Conservation (phyloP, 192 early-diverging fungal species). For the Umbelopsis ramanniana region DNA sequence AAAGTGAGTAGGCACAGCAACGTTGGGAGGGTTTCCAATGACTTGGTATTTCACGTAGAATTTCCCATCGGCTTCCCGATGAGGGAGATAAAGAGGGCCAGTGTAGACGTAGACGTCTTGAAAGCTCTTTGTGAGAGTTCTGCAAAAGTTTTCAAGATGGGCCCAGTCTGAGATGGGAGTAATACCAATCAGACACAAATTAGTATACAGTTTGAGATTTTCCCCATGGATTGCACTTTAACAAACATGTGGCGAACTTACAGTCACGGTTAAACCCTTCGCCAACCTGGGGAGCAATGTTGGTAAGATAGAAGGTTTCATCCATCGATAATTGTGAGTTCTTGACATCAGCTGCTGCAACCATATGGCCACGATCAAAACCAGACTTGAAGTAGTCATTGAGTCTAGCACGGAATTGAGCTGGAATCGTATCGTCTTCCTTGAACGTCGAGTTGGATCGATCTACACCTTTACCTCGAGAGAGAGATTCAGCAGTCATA, state of each 20-base stretch:
- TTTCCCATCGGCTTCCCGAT: constrained; percentile 70
- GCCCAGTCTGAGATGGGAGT: constrained; percentile 73
- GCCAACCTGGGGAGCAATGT: constrained; percentile 83
- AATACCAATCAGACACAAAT: neutral
- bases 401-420: constrained; percentile 73
- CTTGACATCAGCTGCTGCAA: constrained; percentile 86
- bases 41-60: constrained; percentile 86
- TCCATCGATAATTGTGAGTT: constrained; percentile 73
- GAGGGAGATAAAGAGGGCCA: constrained; percentile 86
- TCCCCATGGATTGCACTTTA: neutral
- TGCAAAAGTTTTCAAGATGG: constrained; percentile 81
- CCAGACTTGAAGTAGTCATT: constrained; percentile 81
- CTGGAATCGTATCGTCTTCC: constrained; percentile 77
- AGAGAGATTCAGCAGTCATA: constrained; percentile 62
- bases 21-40: constrained; percentile 84
- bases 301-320: constrained; percentile 85
- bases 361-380: constrained; percentile 94
- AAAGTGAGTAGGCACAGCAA: constrained; percentile 92
- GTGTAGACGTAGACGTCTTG: constrained; percentile 87
- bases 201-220: neutral
- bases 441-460: constrained; percentile 76
- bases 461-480: constrained; percentile 60
- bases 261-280: constrained; percentile 90
- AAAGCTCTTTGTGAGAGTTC: constrained; percentile 71
- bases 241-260: constrained; percentile 34